Base-by-base conservation (phyloP, 805 yeast species). In the Candida andamanensis region DNA sequence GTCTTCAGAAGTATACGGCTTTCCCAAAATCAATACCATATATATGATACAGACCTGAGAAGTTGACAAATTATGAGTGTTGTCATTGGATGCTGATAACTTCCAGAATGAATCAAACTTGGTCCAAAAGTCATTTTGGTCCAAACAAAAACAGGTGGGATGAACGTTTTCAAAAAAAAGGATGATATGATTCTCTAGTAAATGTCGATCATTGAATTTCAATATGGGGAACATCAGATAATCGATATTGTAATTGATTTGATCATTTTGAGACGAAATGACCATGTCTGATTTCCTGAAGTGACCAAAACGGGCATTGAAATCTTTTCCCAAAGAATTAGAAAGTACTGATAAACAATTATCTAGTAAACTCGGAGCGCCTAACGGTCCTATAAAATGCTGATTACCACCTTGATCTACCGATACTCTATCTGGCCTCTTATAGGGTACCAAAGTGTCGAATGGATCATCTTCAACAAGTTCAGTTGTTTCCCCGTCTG, bases 21-120 rank as follows among this genome's bases (percentile, higher is more conserved):
- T 22, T 4, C 35, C 35, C 26, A 31, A 20, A 9, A 31, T 12
- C 4, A 31, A 7, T 11, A 70, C 67, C 44, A 69, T 54, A 41
- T 69, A 72, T 8, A 72, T 60, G 27, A 68, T 59, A 26, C 75
- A 70, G 14, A 69, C 53, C 18, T 33, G 39, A 6, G 29, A 12
- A 16, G 36, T 36, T 11, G n/a, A 11, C 24, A 22, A 7, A 13
- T 26, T 15, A 11, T 15, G 15, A 19, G 33, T 13, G 15, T 15
- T 29, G 8, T 11, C 22, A 19, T 19, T 19, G 11, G 22, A 8
- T 19, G 22, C 22, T 16, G 36, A 25, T 30, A 21, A 15, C 26
- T 20, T 16, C 24, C 34, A 25, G 14, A 21, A 36, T 23, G 25
- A 17, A 23, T 29, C 27, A 15, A 30, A 17, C 12, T 15, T 7